Evolutionary conservation across 805 yeast genomes (phyloP).

Genomic region (Cyberlindnera meyerae): DNA sequence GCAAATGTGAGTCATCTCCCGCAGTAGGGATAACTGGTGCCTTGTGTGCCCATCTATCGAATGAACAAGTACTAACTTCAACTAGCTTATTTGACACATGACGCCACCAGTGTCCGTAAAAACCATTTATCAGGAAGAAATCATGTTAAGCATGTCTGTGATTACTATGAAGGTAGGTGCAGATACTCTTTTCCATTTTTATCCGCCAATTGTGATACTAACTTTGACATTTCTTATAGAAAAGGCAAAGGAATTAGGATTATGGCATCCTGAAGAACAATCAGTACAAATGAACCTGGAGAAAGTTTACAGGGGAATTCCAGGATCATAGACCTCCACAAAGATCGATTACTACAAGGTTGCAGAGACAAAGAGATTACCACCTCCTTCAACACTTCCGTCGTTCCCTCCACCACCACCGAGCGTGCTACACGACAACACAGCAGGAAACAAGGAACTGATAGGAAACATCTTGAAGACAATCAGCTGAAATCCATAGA

Average conservation of each 20-base stretch:
- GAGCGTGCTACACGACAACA: slow-evolving; percentile 13
- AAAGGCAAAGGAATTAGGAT: slow-evolving; percentile 30
- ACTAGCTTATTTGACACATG: slow-evolving; percentile 71
- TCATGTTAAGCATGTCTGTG: slow-evolving; percentile 66
- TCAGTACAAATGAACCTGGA: slow-evolving; percentile 19
- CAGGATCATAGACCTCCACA: slow-evolving; percentile 24
- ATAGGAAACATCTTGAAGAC: slow-evolving; percentile 22
- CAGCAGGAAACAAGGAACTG: slow-evolving; percentile 9
- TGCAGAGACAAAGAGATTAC: slow-evolving; percentile 16
- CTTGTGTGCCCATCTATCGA: no score
- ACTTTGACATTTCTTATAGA: slow-evolving; percentile 8
- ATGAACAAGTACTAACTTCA: slow-evolving; percentile 1
- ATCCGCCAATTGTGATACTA: background rate
- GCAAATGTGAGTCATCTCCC: slow-evolving; percentile 53
- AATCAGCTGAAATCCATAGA: slow-evolving; percentile 10
- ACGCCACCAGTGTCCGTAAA: slow-evolving; percentile 79
- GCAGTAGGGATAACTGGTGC: no score
- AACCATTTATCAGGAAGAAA: slow-evolving; percentile 75
- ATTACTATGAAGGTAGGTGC: slow-evolving; percentile 56
- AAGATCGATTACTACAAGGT: slow-evolving; percentile 17
- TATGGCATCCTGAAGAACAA: slow-evolving; percentile 28
- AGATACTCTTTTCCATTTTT: slow-evolving; percentile 1
- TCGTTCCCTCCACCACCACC: slow-evolving; percentile 25
- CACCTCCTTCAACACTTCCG: slow-evolving; percentile 24
- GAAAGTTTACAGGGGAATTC: slow-evolving; percentile 26